phyloP scores from a whole-genome alignment of 1,284 basidiomycete species.

The Pyrrhoderma noxium region DNA sequence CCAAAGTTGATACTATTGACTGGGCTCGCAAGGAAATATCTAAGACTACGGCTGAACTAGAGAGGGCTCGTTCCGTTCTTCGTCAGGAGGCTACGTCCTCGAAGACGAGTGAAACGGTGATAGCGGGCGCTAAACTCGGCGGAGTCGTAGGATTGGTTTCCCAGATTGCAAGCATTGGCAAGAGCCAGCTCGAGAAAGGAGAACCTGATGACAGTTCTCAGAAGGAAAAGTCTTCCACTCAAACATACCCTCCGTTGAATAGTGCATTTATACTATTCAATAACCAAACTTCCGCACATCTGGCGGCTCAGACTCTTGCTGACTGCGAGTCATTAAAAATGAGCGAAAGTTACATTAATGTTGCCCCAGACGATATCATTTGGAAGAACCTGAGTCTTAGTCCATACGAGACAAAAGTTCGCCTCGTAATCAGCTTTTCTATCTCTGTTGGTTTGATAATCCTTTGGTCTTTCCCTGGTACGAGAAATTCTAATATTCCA shows the following conservation, averaged over 20 bases:
- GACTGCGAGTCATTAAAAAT: constrained; percentile 80
- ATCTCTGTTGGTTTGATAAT: constrained; percentile 61
- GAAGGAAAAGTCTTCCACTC: no score
- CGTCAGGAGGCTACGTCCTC: background rate
- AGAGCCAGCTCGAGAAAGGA: background rate
- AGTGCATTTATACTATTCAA: constrained; percentile 93
- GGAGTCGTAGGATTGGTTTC: constrained; percentile 12
- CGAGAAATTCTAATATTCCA: background rate
- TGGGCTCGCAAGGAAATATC: constrained; percentile 77
- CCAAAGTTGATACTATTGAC: constrained; percentile 88
- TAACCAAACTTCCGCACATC: constrained; percentile 85
- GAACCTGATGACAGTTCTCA: no score
- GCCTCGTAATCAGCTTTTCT: constrained; percentile 51
- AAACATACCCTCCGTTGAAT: constrained; percentile 64
- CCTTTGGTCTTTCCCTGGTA: constrained; percentile 59
- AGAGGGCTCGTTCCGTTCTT: constrained; percentile 5
- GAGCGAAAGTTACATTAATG: constrained; percentile 62
- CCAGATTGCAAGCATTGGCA: background rate
- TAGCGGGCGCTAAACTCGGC: background rate
- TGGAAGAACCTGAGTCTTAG: constrained; percentile 88
- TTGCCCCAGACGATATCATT: constrained; percentile 81
- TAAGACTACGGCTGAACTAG: constrained; percentile 25
- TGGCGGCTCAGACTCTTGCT: constrained; percentile 67
- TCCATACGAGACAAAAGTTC: constrained; percentile 78
- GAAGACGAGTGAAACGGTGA: background rate